Percentiles rank a stretch among this genome's conserved stretches.
Evolutionary conservation across 116 monocot species (phyloP).

Genomic region (Phalaenopsis hybrid): DNA sequence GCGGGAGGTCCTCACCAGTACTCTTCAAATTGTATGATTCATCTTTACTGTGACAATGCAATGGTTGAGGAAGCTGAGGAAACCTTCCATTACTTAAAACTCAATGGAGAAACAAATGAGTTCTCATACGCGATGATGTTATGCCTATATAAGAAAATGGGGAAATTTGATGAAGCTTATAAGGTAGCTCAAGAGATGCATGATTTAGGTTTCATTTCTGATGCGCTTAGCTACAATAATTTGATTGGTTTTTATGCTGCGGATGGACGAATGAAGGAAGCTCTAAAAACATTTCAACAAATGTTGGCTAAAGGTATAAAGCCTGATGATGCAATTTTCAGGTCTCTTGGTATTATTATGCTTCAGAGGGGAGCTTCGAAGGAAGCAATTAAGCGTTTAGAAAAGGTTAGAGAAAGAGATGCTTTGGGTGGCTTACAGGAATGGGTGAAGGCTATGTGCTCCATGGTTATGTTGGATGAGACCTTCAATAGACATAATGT

Average conservation of each 20-base stretch:
- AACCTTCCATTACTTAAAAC: constrained; percentile 51
- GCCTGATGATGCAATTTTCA: constrained; percentile 80
- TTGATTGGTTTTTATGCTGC: constrained; percentile 60
- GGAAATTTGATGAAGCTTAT: constrained; percentile 41
- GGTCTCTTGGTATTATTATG: constrained; percentile 46
- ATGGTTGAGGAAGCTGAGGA: constrained; percentile 74
- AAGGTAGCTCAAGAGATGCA: constrained; percentile 59
- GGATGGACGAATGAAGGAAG: constrained; percentile 51
- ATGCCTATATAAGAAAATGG: constrained; percentile 65
- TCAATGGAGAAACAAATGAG: constrained; percentile 57
- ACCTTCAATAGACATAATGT: neutral
- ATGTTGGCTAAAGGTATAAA: constrained; percentile 54
- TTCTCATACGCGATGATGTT: constrained; percentile 85
- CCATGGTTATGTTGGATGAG: constrained; percentile 34
- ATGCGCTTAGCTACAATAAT: constrained; percentile 56
- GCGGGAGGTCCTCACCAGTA: constrained; percentile 41
- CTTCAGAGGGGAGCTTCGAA: constrained; percentile 58
- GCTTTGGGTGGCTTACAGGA: constrained; percentile 37
- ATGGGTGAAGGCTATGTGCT: constrained; percentile 52
- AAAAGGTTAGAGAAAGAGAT: constrained; percentile 45
- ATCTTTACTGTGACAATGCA: constrained; percentile 66
- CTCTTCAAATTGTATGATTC: constrained; percentile 95
- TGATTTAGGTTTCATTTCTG: constrained; percentile 37
- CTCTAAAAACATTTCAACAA: constrained; percentile 38
- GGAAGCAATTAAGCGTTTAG: constrained; percentile 46